Percentiles rank a stretch among this genome's conserved stretches.
Conservation (phyloP, 106 monocot genomes). For the Dioscorea zingiberensis region DNA sequence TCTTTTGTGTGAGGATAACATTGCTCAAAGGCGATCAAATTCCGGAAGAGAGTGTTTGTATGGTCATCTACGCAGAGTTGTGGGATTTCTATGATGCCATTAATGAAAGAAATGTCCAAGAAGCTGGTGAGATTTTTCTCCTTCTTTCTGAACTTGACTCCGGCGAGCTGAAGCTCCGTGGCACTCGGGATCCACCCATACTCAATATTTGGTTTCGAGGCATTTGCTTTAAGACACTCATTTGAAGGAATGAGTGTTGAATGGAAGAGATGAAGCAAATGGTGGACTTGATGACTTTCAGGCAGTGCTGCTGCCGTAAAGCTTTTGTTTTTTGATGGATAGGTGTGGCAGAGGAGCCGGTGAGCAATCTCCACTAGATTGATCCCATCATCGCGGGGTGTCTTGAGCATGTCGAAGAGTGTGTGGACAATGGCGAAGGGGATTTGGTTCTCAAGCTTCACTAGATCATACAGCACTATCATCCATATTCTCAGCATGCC, state of each 20-base stretch:
- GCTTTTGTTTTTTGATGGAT: background rate
- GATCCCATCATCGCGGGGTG: background rate
- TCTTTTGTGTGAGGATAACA: background rate
- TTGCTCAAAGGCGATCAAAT: slow-evolving; percentile 42
- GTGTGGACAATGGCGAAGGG: background rate
- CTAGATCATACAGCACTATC: background rate
- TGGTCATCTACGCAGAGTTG: slow-evolving; percentile 3
- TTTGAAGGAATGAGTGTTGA: background rate
- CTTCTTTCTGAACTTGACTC: slow-evolving; percentile 20
- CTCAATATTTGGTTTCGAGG: background rate
- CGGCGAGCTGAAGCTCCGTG: slow-evolving; percentile 15
- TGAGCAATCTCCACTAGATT: background rate
- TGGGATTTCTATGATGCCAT: slow-evolving; percentile 25
- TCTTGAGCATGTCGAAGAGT: background rate
- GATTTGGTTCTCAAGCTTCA: slow-evolving; percentile 4
- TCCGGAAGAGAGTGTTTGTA: slow-evolving; percentile 5
- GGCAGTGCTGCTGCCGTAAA: background rate
- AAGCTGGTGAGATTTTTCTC: slow-evolving; percentile 6
- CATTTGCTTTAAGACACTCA: background rate
- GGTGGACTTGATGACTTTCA: background rate
- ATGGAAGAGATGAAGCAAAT: slow-evolving; percentile 19
- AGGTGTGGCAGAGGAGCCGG: background rate
- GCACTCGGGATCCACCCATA: slow-evolving; percentile 8
- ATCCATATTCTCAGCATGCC: background rate
- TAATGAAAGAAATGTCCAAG: slow-evolving; percentile 14